These are phyloP conservation scores for Zygoascus tannicola DNA, from an alignment of 805 yeast species.

Conservation along the genomic window DNA sequence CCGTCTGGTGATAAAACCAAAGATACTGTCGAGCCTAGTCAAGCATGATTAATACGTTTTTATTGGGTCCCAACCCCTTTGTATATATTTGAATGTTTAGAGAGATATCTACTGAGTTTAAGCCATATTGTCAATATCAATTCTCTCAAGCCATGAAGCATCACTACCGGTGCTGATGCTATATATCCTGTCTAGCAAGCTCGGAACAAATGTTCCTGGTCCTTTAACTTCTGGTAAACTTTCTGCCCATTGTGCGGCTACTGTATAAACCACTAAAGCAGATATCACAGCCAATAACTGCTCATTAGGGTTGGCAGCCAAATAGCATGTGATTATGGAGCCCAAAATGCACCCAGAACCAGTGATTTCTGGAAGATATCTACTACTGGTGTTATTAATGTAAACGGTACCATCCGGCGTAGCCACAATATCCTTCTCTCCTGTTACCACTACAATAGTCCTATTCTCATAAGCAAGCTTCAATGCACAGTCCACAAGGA, in stretches of 20 bases:
- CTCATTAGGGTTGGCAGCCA: constrained; percentile 36
- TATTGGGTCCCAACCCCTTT: not conserved
- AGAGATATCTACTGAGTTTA: no score
- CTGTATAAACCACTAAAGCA: constrained; percentile 51
- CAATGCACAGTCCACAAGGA: constrained; percentile 34
- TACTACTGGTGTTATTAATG: constrained; percentile 47
- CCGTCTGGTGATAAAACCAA: constrained; percentile 7
- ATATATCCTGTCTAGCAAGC: constrained; percentile 38
- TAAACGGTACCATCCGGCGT: constrained; percentile 32
- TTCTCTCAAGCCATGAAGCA: no score
- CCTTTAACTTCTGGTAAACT: constrained; percentile 28
- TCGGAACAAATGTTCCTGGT: constrained; percentile 46
- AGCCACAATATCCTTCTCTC: constrained; percentile 43
- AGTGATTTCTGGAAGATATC: constrained; percentile 57
- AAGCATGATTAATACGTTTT: not conserved
- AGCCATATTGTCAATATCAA: no score
- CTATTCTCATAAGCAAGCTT: constrained; percentile 42
- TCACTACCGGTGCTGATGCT: no score
- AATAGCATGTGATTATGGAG: constrained; percentile 51
- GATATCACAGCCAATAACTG: constrained; percentile 40
- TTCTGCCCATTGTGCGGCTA: constrained; percentile 51
- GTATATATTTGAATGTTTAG: not conserved
- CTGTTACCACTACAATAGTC: constrained; percentile 65
- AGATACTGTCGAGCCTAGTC: constrained; percentile 3
- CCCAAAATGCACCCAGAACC: constrained; percentile 83